Conservation (phyloP, 2,329 filamentous ascomycete species). For the Neodidymelliopsis sp. region DNA sequence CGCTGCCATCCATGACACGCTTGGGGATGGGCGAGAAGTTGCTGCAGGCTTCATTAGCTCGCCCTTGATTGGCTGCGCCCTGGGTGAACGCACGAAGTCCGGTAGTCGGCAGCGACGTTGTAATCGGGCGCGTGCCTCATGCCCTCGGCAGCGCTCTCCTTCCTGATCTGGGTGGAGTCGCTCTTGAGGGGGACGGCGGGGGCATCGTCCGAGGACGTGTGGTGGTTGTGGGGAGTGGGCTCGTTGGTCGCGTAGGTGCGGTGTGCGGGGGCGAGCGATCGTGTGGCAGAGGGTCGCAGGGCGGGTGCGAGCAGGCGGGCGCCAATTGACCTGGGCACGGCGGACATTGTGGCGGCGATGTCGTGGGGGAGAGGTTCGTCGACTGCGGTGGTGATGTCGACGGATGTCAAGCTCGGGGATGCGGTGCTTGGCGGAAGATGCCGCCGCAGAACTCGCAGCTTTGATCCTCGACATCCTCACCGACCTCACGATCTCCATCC, state of each 20-base stretch:
- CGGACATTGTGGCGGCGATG: constrained; percentile 47
- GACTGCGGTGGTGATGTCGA: constrained; percentile 30
- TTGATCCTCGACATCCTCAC: constrained; percentile 41
- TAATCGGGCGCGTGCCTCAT: constrained; percentile 81
- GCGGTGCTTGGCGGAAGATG: constrained; percentile 26
- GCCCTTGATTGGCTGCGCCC: constrained; percentile 1
- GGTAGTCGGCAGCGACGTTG: constrained; percentile 80
- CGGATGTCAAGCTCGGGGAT: constrained; percentile 28
- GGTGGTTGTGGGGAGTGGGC: constrained; percentile 30
- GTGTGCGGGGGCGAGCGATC: constrained; percentile 34
- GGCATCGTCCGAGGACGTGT: constrained; percentile 48
- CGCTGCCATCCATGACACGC: constrained; percentile 88
- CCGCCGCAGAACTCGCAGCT: constrained; percentile 41
- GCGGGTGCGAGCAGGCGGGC: constrained; percentile 49
- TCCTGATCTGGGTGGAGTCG: constrained; percentile 59
- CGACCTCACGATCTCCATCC: constrained; percentile 41
- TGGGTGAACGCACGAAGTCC: constrained; percentile 76
- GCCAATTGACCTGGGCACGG: constrained; percentile 51
- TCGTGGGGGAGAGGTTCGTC: constrained; percentile 25
- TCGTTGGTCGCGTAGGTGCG: constrained; percentile 45
- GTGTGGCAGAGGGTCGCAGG: constrained; percentile 36
- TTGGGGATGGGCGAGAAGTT: constrained; percentile 91
- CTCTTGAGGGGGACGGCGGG: constrained; percentile 42
- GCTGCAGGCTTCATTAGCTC: constrained; percentile 58
- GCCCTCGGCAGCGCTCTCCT: constrained; percentile 59